Evolutionary conservation across 768 basidiomycete species (phyloP).

Genomic region (Rhodotorula diobovata): DNA sequence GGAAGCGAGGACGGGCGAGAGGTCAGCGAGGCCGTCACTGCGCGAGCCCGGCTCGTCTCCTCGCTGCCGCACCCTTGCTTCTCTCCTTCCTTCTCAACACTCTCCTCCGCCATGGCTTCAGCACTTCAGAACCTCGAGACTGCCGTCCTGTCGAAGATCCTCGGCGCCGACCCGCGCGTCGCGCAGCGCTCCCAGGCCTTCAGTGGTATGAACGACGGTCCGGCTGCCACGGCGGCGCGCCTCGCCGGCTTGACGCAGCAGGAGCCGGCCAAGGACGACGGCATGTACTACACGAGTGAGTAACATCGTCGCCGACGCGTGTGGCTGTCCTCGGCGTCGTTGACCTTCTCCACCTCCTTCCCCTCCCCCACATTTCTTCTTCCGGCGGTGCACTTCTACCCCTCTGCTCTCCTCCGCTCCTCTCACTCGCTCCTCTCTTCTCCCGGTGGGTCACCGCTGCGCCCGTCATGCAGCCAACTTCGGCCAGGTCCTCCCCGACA

Average conservation of each 20-base stretch:
- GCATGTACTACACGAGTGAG: conserved; percentile 35
- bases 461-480: conserved; percentile 46
- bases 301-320: background rate
- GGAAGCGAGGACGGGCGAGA: background rate
- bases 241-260: conserved; percentile 43
- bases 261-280: conserved; percentile 41
- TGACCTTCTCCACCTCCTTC: background rate
- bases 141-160: conserved; percentile 34
- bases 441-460: too few species aligned
- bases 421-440: conserved; percentile 20
- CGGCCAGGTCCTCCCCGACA: conserved; percentile 45
- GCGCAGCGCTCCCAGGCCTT: conserved; percentile 44
- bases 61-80: background rate
- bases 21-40: background rate
- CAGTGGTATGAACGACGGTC: conserved; percentile 46
- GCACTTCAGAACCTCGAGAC: background rate
- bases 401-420: background rate
- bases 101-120: background rate
- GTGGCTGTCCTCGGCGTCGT: too few species aligned
- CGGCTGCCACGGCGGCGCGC: conserved; percentile 43
- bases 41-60: too few species aligned
- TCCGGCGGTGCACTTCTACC: too few species aligned
- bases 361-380: conserved; percentile 22
- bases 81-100: background rate
- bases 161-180: conserved; percentile 45